These are phyloP conservation scores for Scleroderma bovista DNA, from an alignment of 768 basidiomycete genomes.

Conservation along the genomic window DNA sequence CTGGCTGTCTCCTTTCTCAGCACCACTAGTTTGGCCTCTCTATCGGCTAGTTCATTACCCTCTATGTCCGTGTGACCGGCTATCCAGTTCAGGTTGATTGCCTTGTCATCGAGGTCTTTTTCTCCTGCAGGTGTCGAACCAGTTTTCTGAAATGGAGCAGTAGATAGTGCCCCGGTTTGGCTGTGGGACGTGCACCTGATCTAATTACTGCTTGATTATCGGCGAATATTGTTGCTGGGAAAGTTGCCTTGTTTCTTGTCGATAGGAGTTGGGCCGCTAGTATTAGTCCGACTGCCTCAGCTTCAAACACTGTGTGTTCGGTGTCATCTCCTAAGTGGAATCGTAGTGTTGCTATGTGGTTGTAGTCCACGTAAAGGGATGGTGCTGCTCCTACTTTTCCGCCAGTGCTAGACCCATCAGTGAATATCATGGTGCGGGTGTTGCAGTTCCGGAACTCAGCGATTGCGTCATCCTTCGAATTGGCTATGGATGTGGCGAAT, in stretches of 20 bases:
- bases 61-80: neutral
- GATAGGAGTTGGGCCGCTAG: neutral
- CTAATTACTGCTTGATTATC: neutral
- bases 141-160: neutral
- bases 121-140: neutral
- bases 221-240: neutral
- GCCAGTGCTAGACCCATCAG: slow-evolving; percentile 7
- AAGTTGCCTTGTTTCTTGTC: neutral
- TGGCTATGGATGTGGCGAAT: neutral
- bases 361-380: neutral
- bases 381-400: slow-evolving; percentile 13
- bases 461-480: neutral
- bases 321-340: neutral
- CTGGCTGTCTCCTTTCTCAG: too few relatives aligned
- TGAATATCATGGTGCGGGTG: slow-evolving; percentile 4
- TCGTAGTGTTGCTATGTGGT: neutral
- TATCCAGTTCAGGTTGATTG: neutral
- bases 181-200: neutral
- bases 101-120: neutral
- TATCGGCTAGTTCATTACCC: neutral
- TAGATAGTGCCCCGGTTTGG: neutral
- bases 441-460: neutral
- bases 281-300: neutral
- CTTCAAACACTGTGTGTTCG: neutral
- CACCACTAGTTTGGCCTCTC: neutral